phyloP scores from a whole-genome alignment of 2,329 filamentous ascomycete genomes.

The Gliomastix tumulicola region DNA sequence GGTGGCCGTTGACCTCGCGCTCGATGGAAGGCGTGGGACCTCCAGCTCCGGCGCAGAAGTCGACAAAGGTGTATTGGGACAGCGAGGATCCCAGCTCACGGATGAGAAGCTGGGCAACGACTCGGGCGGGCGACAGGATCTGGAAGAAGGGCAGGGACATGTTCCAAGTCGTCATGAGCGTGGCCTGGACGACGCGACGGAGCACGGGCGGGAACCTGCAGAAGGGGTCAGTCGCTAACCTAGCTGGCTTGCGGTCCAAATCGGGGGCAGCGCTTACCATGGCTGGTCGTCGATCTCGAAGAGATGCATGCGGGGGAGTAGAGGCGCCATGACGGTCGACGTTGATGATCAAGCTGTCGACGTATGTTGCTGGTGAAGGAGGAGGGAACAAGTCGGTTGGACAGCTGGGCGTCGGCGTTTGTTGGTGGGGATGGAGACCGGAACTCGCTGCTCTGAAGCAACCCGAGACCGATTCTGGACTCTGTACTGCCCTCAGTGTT shows the following conservation, averaged over 20 bases:
- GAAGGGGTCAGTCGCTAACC: conserved; percentile 1
- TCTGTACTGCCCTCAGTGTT: no score
- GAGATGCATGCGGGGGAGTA: conserved; percentile 53
- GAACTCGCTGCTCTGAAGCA: no score
- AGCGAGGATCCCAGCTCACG: conserved; percentile 38
- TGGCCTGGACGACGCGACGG: conserved; percentile 57
- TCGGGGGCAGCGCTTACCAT: conserved; percentile 40
- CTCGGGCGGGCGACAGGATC: conserved; percentile 46
- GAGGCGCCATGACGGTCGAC: conserved; percentile 31
- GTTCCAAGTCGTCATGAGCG: conserved; percentile 58
- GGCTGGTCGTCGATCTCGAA: conserved; percentile 62
- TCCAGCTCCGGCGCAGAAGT: conserved; percentile 71
- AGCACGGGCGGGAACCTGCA: conserved; percentile 60
- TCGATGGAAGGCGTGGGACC: conserved; percentile 63
- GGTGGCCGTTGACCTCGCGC: conserved; percentile 44
- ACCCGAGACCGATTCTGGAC: no score
- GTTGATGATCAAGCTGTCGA: neutral
- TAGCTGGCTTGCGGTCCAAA: conserved; percentile 1
- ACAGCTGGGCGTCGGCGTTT: neutral
- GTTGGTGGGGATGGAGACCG: no score
- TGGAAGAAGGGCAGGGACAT: conserved; percentile 55
- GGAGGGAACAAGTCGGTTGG: neutral
- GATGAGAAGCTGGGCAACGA: conserved; percentile 52
- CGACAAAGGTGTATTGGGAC: conserved; percentile 56
- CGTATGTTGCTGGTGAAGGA: neutral